These are phyloP conservation scores for Aspergillus bridgeri DNA, from an alignment of 495 filamentous ascomycete species.

Conservation along the genomic window DNA sequence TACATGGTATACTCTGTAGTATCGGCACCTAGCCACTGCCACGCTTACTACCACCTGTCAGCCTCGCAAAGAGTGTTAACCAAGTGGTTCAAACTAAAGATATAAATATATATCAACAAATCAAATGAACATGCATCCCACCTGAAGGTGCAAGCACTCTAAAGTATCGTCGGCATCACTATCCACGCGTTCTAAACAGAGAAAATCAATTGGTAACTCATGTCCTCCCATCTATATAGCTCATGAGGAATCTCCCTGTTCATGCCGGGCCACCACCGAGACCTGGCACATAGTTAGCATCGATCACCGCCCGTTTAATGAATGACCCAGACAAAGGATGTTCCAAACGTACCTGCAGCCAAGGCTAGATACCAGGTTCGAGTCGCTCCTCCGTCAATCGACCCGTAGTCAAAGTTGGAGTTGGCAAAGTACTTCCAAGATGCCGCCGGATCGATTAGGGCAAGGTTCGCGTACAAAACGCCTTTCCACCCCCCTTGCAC, in stretches of 20 bases:
- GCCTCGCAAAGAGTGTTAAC: not conserved
- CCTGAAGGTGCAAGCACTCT: not conserved
- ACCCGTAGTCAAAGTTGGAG: conserved; percentile 60
- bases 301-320: not conserved
- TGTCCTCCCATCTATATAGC: not conserved
- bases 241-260: not conserved
- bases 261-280: conserved; percentile 1
- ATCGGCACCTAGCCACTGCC: too few relatives aligned
- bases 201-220: not conserved
- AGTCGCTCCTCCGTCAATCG: conserved; percentile 83
- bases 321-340: not conserved
- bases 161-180: not conserved
- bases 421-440: conserved; percentile 73
- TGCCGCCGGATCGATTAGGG: conserved; percentile 66
- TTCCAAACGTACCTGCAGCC: conserved; percentile 60
- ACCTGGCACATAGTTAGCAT: not conserved
- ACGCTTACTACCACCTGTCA: too few relatives aligned
- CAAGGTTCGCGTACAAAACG: conserved; percentile 78
- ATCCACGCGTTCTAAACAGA: not conserved
- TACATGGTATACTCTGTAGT: too few relatives aligned
- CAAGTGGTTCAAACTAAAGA: not conserved
- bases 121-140: not conserved
- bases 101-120: not conserved
- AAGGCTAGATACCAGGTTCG: conserved; percentile 87
- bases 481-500: conserved; percentile 80